A percentile compares a stretch with the other conserved stretches of the same genome.
Evolutionary conservation across 1,284 basidiomycete genomes (phyloP).

Genomic region (Papiliotrema fonsecae): DNA sequence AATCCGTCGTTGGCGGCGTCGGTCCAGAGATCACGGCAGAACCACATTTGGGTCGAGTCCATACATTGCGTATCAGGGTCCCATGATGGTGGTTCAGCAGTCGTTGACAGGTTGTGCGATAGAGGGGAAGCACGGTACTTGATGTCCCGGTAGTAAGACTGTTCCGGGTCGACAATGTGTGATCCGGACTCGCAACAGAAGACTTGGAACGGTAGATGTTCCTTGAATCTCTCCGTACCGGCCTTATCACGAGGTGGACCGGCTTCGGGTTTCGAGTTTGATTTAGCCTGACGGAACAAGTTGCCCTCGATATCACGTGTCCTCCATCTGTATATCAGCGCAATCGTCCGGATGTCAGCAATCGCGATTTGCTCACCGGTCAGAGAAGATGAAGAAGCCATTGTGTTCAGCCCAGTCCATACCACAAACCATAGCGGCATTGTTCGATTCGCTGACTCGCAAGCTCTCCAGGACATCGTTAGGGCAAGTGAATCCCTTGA

Average conservation of each 20-base stretch:
- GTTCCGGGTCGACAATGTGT: slow-evolving; percentile 85
- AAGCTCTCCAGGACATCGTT: slow-evolving; percentile 92
- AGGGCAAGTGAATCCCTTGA: slow-evolving; percentile 95
- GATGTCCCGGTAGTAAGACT: slow-evolving; percentile 86
- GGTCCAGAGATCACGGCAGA: slow-evolving; percentile 90
- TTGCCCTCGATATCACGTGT: slow-evolving; percentile 93
- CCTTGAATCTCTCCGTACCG: slow-evolving; percentile 74
- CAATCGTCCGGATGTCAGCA: not conserved
- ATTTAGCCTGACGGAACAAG: slow-evolving; percentile 90
- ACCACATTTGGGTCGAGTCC: slow-evolving; percentile 91
- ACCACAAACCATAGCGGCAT: slow-evolving; percentile 92
- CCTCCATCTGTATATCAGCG: slow-evolving; percentile 64
- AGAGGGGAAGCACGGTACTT: slow-evolving; percentile 71
- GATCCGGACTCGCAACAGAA: slow-evolving; percentile 96
- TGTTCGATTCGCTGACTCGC: slow-evolving; percentile 77
- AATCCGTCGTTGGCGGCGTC: slow-evolving; percentile 67
- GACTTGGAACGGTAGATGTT: slow-evolving; percentile 90
- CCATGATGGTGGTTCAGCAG: slow-evolving; percentile 58
- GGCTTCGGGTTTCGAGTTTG: slow-evolving; percentile 79
- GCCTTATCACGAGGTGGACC: slow-evolving; percentile 79
- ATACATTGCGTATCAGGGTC: slow-evolving; percentile 77
- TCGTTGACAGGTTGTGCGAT: slow-evolving; percentile 68
- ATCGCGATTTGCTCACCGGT: slow-evolving; percentile 68
- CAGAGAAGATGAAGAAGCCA: slow-evolving; percentile 93
- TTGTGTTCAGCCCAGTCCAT: slow-evolving; percentile 99